Conservation (phyloP, 2,329 filamentous ascomycete genomes). For the Ascochyta lentis region DNA sequence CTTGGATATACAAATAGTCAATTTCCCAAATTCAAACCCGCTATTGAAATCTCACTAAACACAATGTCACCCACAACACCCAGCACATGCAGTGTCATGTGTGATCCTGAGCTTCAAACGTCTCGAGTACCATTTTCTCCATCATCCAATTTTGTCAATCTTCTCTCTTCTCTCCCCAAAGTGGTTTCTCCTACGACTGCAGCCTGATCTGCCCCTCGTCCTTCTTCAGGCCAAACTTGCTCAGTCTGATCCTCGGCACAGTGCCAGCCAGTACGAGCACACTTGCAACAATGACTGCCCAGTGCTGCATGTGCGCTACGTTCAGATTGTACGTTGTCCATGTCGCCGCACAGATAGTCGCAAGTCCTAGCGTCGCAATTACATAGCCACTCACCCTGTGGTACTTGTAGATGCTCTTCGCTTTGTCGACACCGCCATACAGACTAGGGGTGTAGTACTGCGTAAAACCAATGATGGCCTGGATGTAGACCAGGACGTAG, state of each 20-base stretch:
- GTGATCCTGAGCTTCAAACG: background rate
- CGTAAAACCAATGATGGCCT: conserved; percentile 80
- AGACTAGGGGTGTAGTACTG: conserved; percentile 78
- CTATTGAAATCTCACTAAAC: background rate
- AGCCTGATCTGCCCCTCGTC: conserved; percentile 22
- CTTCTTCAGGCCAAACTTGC: conserved; percentile 72
- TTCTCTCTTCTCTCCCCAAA: no score
- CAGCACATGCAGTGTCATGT: background rate
- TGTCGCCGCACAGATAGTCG: conserved; percentile 76
- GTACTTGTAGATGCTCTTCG: conserved; percentile 88
- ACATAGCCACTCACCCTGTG: conserved; percentile 81
- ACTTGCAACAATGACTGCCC: conserved; percentile 73
- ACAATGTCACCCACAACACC: background rate
- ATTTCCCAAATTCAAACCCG: background rate
- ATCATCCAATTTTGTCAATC: no score
- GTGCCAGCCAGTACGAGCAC: conserved; percentile 74
- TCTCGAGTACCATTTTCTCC: background rate
- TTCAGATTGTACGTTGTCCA: conserved; percentile 76
- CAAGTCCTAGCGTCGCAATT: conserved; percentile 72
- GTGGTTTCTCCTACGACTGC: background rate
- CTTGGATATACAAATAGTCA: background rate
- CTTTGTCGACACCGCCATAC: conserved; percentile 79
- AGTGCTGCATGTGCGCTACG: conserved; percentile 74
- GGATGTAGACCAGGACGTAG: conserved; percentile 71
- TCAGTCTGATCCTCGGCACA: conserved; percentile 78